These are phyloP conservation scores for bread wheat (Triticum aestivum) DNA, from an alignment of 176 grass and related monocot genomes.

Conservation along the genomic window IWGSC_CS_RefSeq_v2.1 NC_057799.1:320127080-320127579, in stretches of 20 bases:
- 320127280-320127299: background rate
- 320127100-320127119: background rate
- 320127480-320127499: conserved; percentile 53
- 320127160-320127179: background rate
- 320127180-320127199: background rate
- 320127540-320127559: conserved; percentile 95
- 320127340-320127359: conserved; percentile 48
- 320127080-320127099: background rate
- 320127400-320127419: conserved; percentile 87
- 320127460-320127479: conserved; percentile 83
- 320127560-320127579: conserved; percentile 58
- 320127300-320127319: background rate
- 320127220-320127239: background rate
- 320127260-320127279: background rate
- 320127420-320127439: conserved; percentile 65
- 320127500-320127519: conserved; percentile 35
- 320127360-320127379: conserved; percentile 69
- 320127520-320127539: conserved; percentile 56
- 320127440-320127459: conserved; percentile 90
- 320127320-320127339: background rate
- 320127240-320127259: background rate
- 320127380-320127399: conserved; percentile 80
- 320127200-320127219: background rate
- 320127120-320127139: background rate
- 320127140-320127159: background rate